A percentile compares a stretch with the other conserved stretches of the same genome.
Conservation (phyloP, 306 rosid species). For the Sechiopsis laciniata region DNA sequence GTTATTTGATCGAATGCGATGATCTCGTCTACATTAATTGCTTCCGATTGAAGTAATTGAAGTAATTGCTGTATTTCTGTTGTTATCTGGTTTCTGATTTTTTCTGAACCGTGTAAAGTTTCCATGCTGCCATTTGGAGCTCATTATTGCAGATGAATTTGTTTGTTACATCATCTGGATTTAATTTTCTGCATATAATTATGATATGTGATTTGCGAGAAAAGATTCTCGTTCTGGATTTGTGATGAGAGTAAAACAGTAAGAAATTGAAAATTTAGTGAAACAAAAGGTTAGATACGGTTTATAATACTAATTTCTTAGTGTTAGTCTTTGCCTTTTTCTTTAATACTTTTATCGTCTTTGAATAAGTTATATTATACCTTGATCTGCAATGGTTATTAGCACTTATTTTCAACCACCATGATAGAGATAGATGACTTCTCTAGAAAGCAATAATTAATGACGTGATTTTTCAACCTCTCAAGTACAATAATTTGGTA, state of each 20-base stretch:
- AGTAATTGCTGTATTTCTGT: background rate
- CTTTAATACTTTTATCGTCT: background rate
- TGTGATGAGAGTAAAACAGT: background rate
- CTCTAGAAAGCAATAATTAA: slow-evolving; percentile 12
- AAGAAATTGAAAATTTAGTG: background rate
- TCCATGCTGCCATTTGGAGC: background rate
- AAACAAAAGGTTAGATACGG: background rate
- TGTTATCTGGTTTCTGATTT: background rate
- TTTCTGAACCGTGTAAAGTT: background rate
- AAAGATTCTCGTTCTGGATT: background rate
- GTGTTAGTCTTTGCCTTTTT: background rate
- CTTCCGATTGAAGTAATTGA: background rate
- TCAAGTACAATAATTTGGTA: slow-evolving; percentile 11
- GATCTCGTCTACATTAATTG: background rate
- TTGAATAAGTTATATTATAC: background rate
- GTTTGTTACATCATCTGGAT: background rate
- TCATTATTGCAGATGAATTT: background rate
- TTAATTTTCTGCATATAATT: background rate
- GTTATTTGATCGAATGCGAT: background rate
- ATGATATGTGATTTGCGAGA: background rate
- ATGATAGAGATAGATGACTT: background rate
- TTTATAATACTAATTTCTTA: slow-evolving; percentile 1
- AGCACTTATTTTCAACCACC: too few relatives aligned
- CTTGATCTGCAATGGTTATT: slow-evolving; percentile 4
- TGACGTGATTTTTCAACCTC: slow-evolving; percentile 13